These are phyloP conservation scores for Papilionanthe hybrid DNA, from an alignment of 116 monocot species.

Conservation along the genomic window DNA sequence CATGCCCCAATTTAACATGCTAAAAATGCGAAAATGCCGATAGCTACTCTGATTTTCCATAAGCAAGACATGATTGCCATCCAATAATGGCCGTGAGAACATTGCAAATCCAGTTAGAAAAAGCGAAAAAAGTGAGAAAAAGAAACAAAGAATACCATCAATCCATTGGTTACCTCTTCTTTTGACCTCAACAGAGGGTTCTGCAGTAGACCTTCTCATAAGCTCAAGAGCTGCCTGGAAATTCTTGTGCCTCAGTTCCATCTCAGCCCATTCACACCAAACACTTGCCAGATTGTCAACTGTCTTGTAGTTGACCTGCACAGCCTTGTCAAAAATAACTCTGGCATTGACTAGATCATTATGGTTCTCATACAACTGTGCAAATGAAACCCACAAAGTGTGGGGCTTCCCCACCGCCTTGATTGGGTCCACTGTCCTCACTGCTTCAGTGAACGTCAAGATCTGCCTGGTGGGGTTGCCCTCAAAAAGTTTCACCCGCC, in stretches of 20 bases:
- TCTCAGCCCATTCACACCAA: conserved; percentile 98
- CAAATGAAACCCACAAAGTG: conserved; percentile 92
- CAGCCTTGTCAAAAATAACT: conserved; percentile 85
- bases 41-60: not conserved
- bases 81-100: too few relatives aligned
- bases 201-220: conserved; percentile 79
- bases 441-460: conserved; percentile 81
- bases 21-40: not conserved
- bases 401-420: conserved; percentile 98
- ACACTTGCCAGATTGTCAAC: conserved; percentile 86
- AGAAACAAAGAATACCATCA: not conserved
- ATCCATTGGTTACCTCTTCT: conserved; percentile 57
- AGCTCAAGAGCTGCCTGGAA: conserved; percentile 77
- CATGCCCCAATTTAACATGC: not conserved
- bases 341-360: conserved; percentile 82
- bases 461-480: conserved; percentile 82
- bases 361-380: conserved; percentile 83
- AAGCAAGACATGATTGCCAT: not conserved
- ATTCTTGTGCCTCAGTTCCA: conserved; percentile 91
- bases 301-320: conserved; percentile 75
- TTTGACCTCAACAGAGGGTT: conserved; percentile 90
- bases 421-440: conserved; percentile 90
- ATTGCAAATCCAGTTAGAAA: not conserved
- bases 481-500: conserved; percentile 84
- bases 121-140: not conserved